Evolutionary conservation across 306 rosid species (phyloP), one percentile per base, ranked within the genome.

Genomic region (Datisca glomerata): DNA sequence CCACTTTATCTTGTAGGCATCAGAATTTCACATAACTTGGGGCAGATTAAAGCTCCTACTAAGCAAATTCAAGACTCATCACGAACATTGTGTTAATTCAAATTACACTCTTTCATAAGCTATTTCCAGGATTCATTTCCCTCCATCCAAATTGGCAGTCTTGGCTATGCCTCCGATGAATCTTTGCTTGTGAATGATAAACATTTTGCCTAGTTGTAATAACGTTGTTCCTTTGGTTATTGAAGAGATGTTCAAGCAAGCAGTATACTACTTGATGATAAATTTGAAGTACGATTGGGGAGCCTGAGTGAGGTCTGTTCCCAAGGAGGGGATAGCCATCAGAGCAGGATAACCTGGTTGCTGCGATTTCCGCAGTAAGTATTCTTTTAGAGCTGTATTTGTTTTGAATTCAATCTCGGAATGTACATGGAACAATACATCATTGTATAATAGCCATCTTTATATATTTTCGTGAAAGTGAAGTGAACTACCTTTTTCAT

Each of bases 181-280:
- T 14, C 11, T 12, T 28, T 28, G 33, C 4, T 28, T 25, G 31
- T 25, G 31, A n/a, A n/a, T n/a, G n/a, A n/a, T n/a, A n/a, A n/a
- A n/a, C n/a, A n/a, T n/a, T n/a, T n/a, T n/a, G n/a, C n/a, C n/a
- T n/a, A 44, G 24, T 62, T 38, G 34, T 73, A n/a, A n/a, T n/a
- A 60, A 76, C 62, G 32, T 22, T 1, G 18, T 56, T 71, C 22
- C 54, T 57, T 61, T 63, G 40, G 33, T 43, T 20, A 34, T 54
- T 70, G 63, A 25, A 89, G 98, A 67, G 95, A 89, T 57, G 66
- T 89, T 66, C 95, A 80, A 84, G 93, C 98, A 12, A 80, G 84
- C 67, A 89, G 98, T 60, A 68, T 89, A 59, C 91, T 84, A 49
- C 93, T 89, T 29, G 98, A 89, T 50, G 95, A 89, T 59, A 89